These are phyloP conservation scores for Westerdykella aurantiaca DNA, from an alignment of 2,329 filamentous ascomycete genomes.

Conservation along the genomic window DNA sequence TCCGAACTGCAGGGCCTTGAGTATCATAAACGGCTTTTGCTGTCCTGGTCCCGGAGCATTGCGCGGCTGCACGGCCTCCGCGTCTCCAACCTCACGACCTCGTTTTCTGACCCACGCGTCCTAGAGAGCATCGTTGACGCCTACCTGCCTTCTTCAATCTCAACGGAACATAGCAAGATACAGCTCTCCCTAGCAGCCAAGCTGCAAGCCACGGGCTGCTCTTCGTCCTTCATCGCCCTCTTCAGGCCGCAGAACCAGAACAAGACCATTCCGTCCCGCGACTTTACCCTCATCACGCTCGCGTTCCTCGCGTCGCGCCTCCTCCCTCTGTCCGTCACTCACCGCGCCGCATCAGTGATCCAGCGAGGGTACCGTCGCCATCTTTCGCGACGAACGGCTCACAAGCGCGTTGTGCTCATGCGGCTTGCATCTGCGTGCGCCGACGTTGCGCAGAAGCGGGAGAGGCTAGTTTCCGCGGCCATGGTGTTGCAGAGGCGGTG, in stretches of 20 bases:
- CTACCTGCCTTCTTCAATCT: slow-evolving; percentile 40
- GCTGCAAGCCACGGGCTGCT: slow-evolving; percentile 40
- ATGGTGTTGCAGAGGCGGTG: slow-evolving; percentile 43
- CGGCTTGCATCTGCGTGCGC: slow-evolving; percentile 45
- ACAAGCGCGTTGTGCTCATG: slow-evolving; percentile 36
- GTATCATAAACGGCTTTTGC: slow-evolving; percentile 43
- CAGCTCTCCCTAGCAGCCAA: slow-evolving; percentile 28
- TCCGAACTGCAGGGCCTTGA: slow-evolving; percentile 25
- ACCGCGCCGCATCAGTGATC: slow-evolving; percentile 49
- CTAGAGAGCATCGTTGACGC: slow-evolving; percentile 54
- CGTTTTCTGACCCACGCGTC: slow-evolving; percentile 51
- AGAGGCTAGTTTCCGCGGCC: slow-evolving; percentile 39
- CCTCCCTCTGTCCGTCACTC: slow-evolving; percentile 45
- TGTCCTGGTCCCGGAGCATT: slow-evolving; percentile 51
- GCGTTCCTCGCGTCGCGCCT: slow-evolving; percentile 56
- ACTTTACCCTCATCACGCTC: slow-evolving; percentile 53
- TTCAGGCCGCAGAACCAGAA: slow-evolving; percentile 28
- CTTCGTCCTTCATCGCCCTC: slow-evolving; percentile 41
- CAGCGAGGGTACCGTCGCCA: slow-evolving; percentile 47
- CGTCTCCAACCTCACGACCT: slow-evolving; percentile 53
- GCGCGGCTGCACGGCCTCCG: slow-evolving; percentile 42
- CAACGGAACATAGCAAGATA: neutral
- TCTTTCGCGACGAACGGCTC: slow-evolving; percentile 23
- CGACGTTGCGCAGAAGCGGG: slow-evolving; percentile 41
- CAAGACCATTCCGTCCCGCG: slow-evolving; percentile 45